Base-by-base conservation (phyloP, 768 basidiomycete genomes). In the Mycena crocata region DNA sequence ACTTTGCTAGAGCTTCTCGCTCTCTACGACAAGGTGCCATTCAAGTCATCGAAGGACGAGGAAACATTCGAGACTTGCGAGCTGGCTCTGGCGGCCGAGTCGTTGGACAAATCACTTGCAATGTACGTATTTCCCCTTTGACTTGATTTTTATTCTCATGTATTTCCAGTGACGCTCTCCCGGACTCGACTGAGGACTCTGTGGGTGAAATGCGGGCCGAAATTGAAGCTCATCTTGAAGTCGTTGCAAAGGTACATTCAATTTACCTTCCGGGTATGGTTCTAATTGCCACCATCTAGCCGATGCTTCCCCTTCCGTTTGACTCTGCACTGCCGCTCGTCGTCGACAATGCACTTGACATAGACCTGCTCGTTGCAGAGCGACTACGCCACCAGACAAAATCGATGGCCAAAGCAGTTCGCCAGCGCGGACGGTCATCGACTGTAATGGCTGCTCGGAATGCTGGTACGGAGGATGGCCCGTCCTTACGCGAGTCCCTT, bases 31-130 rank as follows among this genome's bases (percentile, higher is more conserved):
- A n/a, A 6, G 7, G 23, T 26, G 8, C 23, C 23, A 48, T 26
- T 28, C 19, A 60, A 39, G 26, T 50, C 58, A 3, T 60, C 35
- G 7, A 60, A 31, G 15, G 48, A 60, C 15, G 52, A 62, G 14
- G 57, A 71, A 12, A 17, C 45, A 8, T 35, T 71, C 15, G 67
- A 71, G 23, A 39, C 64, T 6, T 71, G 57, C 44, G 70, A 71
- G 32, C 37, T 73, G 57, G 72, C 72, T 5, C 31, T 73, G 19
- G 70, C 49, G 7, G 72, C 70, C 0, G 72, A 71, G 1, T 49
- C 40, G 23, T 57, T 63, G 0, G 62, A 71, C 23, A 34, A 56
- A 26, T 63, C 70, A 0, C 49, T 61, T 0, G 31, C 54, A 3
- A 67, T 71, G 70, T 73, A 58, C 17, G 67, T 62, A 42, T 21